Evolutionary conservation across 306 rosid genomes (phyloP).

Genomic region (Comarum palustre): DNA sequence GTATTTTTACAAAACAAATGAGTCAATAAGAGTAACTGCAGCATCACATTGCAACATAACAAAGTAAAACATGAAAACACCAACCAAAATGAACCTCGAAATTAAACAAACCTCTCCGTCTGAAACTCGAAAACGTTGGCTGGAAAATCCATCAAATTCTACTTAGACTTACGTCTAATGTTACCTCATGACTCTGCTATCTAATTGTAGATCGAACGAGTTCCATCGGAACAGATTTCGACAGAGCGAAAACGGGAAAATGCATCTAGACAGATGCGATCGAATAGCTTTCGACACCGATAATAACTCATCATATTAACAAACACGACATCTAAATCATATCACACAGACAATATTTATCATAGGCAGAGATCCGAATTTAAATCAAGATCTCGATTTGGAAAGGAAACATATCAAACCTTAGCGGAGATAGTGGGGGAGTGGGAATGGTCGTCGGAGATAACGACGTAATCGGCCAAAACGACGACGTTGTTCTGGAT

Average conservation of each 20-base stretch:
- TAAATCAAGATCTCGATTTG: background rate
- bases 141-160: background rate
- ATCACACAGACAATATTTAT: too few species aligned
- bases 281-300: background rate
- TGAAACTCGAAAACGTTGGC: background rate
- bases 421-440: conserved; percentile 64
- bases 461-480: conserved; percentile 73
- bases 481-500: conserved; percentile 86
- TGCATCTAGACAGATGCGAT: background rate
- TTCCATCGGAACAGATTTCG: background rate
- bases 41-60: background rate
- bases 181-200: background rate
- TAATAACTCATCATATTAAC: background rate
- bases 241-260: too few species aligned
- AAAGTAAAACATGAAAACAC: background rate
- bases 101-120: background rate
- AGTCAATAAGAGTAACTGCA: background rate
- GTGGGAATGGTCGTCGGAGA: conserved; percentile 44
- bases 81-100: background rate
- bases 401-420: conserved; percentile 44
- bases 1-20: background rate
- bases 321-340: too few species aligned
- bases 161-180: background rate
- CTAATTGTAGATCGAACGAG: background rate
- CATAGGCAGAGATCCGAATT: background rate